These are phyloP conservation scores for Pleodorina starrii DNA, from an alignment of 139 green algal genomes.

Conservation along the genomic window DNA sequence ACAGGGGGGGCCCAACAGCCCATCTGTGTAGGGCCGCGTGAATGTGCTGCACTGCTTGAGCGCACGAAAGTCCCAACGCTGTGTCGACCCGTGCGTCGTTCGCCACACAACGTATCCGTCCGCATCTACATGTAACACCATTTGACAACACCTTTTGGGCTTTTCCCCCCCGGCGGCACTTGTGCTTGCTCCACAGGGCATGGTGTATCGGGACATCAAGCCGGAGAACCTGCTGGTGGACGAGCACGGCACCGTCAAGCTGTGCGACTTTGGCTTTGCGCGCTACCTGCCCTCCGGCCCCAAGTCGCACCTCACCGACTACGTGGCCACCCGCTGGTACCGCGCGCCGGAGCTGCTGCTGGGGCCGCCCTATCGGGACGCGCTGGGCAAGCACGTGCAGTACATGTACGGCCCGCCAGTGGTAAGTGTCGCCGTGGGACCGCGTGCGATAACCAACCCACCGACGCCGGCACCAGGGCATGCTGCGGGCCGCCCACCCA, in stretches of 20 bases:
- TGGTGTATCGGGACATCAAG: constrained; percentile 80
- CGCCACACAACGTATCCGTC: too few relatives aligned
- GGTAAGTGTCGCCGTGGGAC: constrained; percentile 6
- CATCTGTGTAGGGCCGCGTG: too few relatives aligned
- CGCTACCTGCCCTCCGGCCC: constrained; percentile 48
- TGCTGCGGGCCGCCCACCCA: too few relatives aligned
- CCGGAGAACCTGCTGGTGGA: constrained; percentile 79
- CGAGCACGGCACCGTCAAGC: constrained; percentile 69
- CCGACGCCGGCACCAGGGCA: too few relatives aligned
- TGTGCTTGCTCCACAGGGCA: constrained; percentile 43
- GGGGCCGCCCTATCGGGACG: constrained; percentile 64
- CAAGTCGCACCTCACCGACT: constrained; percentile 72
- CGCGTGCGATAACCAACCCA: too few relatives aligned
- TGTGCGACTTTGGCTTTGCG: constrained; percentile 75
- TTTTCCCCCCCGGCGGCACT: too few relatives aligned
- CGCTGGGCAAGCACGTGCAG: constrained; percentile 53
- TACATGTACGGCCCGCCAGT: constrained; percentile 67
- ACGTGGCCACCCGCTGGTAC: constrained; percentile 84
- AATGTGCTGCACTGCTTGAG: too few relatives aligned
- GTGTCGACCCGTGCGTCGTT: too few relatives aligned
- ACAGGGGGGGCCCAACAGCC: too few relatives aligned
- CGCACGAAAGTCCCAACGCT: too few relatives aligned
- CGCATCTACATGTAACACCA: too few relatives aligned
- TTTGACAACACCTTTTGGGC: too few relatives aligned
- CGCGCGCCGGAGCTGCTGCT: constrained; percentile 81